Percentiles rank a stretch among this genome's conserved stretches.
Evolutionary conservation across 352 stramenopile species (phyloP).

Genomic region (Blastocystis sp.): DNA sequence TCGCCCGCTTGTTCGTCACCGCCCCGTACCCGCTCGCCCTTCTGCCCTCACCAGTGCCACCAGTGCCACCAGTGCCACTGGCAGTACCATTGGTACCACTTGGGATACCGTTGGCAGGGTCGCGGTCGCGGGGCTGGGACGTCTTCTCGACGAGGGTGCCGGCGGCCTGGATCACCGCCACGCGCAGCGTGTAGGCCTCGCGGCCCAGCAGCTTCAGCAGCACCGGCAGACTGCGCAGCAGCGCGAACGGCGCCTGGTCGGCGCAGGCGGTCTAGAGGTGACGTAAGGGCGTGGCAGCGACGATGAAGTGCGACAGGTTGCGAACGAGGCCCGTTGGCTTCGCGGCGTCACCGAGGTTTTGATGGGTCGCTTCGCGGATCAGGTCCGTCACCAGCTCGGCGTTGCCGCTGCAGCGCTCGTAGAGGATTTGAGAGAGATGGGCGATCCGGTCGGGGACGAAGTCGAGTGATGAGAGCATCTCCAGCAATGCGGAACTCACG

Average conservation of each 20-base stretch:
- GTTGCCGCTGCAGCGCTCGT: constrained; percentile 24
- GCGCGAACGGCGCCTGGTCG: constrained; percentile 40
- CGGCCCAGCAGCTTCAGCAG: constrained; percentile 16
- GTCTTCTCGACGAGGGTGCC: constrained; percentile 23
- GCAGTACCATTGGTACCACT: no score
- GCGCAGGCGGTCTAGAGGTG: constrained; percentile 22
- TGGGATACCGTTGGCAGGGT: neutral
- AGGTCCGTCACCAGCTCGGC: constrained; percentile 44
- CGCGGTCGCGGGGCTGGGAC: neutral
- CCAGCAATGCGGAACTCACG: neutral
- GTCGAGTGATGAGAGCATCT: constrained; percentile 43
- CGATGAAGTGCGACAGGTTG: constrained; percentile 53
- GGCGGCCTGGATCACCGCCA: constrained; percentile 9
- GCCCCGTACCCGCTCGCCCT: neutral
- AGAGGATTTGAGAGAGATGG: neutral
- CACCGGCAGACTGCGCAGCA: constrained; percentile 25
- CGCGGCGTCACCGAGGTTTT: constrained; percentile 9
- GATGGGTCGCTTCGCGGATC: neutral
- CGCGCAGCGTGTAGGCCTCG: constrained; percentile 35
- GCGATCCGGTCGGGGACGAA: constrained; percentile 3
- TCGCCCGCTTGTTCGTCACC: constrained; percentile 29
- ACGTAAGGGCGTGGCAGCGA: neutral
- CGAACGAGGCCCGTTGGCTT: neutral
- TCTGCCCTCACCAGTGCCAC: no score
- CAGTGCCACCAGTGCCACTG: no score